Base-by-base conservation (phyloP, 352 stramenopile genomes). In the Phytophthora niederhauseri region DNA sequence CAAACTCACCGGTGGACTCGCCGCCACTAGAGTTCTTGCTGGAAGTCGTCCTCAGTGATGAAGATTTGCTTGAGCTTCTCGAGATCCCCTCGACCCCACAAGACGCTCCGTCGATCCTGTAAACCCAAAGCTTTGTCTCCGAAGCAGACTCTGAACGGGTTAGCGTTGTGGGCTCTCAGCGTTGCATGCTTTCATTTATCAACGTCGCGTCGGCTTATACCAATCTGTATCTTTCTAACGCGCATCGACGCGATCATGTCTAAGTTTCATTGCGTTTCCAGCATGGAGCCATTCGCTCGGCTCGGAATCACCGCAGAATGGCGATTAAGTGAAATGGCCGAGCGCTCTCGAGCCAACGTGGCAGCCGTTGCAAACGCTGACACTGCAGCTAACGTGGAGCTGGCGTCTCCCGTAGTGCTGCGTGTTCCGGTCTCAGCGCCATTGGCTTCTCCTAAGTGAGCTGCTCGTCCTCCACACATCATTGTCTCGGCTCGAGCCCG, bases 321-420 rank as follows among this genome's bases (percentile, higher is more conserved):
- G 28, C 77, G 71, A 5, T 75, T 75, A 4, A 92, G 77, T 45
- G 82, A 90, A 50, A 76, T 68, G 24, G 80, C 76, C 22, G 80
- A 92, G 50, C 84, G 84, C 41, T 82, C 75, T 28, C 82, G 76
- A 57, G 78, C 82, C 53, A 87, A 73, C 0, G 72, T 81, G 1
- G 81, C 80, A 48, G 81, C 81, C 20, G 49, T 57, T 0, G 84
- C 81, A 54, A 90, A 88, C 5, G 81, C 81, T 1, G 80, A 84
- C 11, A 90, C 79, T 4, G 82, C 80, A 17, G 72, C 72, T 38
- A 90, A 73, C 12, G 77, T 77, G 0, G 76, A 70, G 4, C 66
- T 69, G 3, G 72, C 59, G 17, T 78, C 71, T 19, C 24, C 36
- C 0, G 55, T 43, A 5, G 51, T 63, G 36, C 24, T 57, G 24